Evolutionary conservation across 805 yeast species (phyloP).

Genomic region (Ogataea paraovalis): DNA sequence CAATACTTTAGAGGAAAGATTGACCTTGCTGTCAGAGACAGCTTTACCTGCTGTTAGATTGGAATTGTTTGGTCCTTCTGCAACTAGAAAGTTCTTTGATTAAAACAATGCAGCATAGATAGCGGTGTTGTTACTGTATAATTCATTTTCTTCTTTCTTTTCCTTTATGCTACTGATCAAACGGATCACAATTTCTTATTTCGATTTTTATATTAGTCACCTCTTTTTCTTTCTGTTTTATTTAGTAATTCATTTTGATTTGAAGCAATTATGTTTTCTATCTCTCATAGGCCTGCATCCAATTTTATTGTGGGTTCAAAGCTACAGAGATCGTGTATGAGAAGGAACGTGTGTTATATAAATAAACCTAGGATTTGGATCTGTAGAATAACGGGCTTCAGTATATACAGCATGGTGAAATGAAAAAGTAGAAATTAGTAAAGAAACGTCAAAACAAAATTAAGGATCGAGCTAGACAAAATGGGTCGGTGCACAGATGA

Average conservation of each 20-base stretch:
- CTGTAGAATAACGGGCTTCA: too few species aligned
- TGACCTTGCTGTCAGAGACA: slow-evolving; percentile 72
- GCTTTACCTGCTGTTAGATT: slow-evolving; percentile 91
- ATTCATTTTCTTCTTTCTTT: slow-evolving; percentile 1
- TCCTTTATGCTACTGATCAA: neutral
- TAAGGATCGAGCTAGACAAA: too few species aligned
- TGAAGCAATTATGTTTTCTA: neutral
- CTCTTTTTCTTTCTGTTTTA: neutral
- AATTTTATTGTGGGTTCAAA: too few species aligned
- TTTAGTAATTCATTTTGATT: neutral
- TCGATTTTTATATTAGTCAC: neutral
- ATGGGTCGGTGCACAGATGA: too few species aligned
- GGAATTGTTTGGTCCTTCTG: slow-evolving; percentile 82
- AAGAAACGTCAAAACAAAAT: too few species aligned
- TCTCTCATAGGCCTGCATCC: too few species aligned
- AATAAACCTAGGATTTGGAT: too few species aligned
- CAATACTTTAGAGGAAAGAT: slow-evolving; percentile 94
- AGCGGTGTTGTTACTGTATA: slow-evolving; percentile 1
- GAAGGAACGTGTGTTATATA: too few species aligned
- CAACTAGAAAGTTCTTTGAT: slow-evolving; percentile 87
- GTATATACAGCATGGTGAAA: too few species aligned
- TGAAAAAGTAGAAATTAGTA: too few species aligned
- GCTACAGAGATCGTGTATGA: too few species aligned
- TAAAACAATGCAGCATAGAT: too few species aligned
- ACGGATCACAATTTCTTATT: neutral